Evolutionary conservation across 768 basidiomycete genomes (phyloP), one percentile per base, ranked within the genome.

Genomic region (Cystofilobasidium macerans): DNA sequence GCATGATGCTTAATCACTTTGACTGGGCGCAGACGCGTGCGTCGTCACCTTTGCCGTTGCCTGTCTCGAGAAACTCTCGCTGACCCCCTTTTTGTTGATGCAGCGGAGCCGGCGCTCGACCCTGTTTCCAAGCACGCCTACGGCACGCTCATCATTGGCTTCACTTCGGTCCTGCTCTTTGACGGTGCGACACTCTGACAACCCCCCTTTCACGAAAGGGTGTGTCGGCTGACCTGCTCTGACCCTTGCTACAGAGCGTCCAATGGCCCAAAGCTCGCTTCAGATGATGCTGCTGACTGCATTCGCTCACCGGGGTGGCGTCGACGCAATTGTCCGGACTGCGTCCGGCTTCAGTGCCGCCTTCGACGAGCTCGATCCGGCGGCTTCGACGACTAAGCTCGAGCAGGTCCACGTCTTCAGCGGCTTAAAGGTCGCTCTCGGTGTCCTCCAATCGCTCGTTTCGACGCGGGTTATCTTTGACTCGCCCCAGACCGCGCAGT

Each of bases 391-490:
- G 12, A 35, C 60, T 30, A 81, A 83, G 63, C 83, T 85, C 68
- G 84, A 86, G 66, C 79, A 90, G 48, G 78, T 83, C 5, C 85
- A 88, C 71, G 88, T 88, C 1, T 88, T 86, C 62, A 83, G 85
- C 51, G 89, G 86, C 9, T 75, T 93, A 59, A 91, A 90, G 75
- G 84, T 90, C 48, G 85, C 85, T 0, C 78, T 94, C 42, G 84
- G 87, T 69, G 79, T 94, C 48, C 77, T 97, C 47, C 80, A 83
- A 65, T 83, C 86, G 14, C 78, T 98, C 51, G 80, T 90, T 30
- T 85, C 87, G 1, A 82, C 88, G 32, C 88, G 88, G 71, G 82
- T 87, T 16, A 78, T 94, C 30, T 81, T 91, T 62, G 92, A 97
- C 65, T 88, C 89, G 9, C 81, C 84, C 3, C 93, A 98, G 76